phyloP scores from a whole-genome alignment of 2,329 filamentous ascomycete species.

The Fusarium dimerum region DNA sequence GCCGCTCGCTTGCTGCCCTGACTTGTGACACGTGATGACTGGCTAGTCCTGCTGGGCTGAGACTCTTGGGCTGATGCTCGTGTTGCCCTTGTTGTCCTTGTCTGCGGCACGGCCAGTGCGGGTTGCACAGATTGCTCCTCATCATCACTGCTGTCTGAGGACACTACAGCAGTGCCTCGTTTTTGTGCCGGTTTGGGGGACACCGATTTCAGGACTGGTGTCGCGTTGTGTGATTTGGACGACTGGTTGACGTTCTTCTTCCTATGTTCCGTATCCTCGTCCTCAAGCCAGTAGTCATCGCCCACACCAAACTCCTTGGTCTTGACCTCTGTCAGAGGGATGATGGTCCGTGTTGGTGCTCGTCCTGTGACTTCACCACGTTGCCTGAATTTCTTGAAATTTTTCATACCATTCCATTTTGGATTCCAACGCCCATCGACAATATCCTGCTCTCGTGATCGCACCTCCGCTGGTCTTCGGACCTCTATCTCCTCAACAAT shows the following conservation, averaged over 20 bases:
- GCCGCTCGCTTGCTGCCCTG: slow-evolving; percentile 38
- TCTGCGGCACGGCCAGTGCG: slow-evolving; percentile 5
- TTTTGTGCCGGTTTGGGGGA: slow-evolving; percentile 13
- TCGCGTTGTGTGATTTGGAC: slow-evolving; percentile 17
- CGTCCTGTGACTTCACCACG: slow-evolving; percentile 52
- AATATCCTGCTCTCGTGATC: slow-evolving; percentile 49
- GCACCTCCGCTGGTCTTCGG: slow-evolving; percentile 36
- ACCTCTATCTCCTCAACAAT: slow-evolving; percentile 78
- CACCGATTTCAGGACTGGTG: slow-evolving; percentile 7
- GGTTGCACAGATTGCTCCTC: slow-evolving; percentile 19
- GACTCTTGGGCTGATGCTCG: slow-evolving; percentile 29
- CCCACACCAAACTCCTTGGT: slow-evolving; percentile 73
- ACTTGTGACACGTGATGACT: slow-evolving; percentile 29
- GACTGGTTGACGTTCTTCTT: slow-evolving; percentile 30
- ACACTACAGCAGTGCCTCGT: slow-evolving; percentile 26
- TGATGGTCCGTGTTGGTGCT: slow-evolving; percentile 56
- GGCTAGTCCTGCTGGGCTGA: slow-evolving; percentile 31
- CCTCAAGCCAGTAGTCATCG: slow-evolving; percentile 74
- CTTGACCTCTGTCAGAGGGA: slow-evolving; percentile 70
- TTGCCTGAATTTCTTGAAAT: slow-evolving; percentile 86
- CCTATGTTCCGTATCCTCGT: slow-evolving; percentile 38
- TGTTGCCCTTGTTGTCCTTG: slow-evolving; percentile 24
- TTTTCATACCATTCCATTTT: slow-evolving; percentile 89
- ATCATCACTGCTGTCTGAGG: slow-evolving; percentile 41
- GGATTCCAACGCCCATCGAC: slow-evolving; percentile 73